Conservation (phyloP, 1,284 basidiomycete species). For the Jaminaea rosea region DNA sequence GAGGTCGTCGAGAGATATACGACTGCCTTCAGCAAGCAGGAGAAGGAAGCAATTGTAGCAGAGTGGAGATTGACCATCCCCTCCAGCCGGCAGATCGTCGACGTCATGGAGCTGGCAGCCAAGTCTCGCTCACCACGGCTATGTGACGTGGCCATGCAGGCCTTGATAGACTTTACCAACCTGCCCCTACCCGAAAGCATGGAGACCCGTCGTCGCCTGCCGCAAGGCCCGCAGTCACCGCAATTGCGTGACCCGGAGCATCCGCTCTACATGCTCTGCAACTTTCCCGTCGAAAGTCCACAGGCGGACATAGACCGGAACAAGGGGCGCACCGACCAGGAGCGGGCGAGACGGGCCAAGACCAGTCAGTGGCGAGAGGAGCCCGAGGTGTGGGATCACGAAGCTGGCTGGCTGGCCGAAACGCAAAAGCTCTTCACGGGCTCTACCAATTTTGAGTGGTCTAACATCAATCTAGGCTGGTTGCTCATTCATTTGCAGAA, state of each 20-base stretch:
- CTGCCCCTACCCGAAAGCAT: background rate
- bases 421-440: background rate
- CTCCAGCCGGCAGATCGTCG: background rate
- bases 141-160: background rate
- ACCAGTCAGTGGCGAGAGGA: too few species aligned
- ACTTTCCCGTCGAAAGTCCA: background rate
- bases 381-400: too few species aligned
- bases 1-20: background rate
- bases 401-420: too few species aligned
- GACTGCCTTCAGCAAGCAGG: background rate
- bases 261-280: background rate
- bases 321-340: background rate
- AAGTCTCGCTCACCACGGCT: background rate
- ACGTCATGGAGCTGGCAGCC: background rate
- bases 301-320: too few species aligned
- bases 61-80: background rate
- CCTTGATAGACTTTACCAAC: background rate
- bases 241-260: background rate
- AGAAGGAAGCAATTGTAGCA: background rate
- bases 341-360: background rate
- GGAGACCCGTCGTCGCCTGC: too few species aligned
- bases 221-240: background rate
- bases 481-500: too few species aligned
- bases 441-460: background rate
- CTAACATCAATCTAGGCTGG: too few species aligned